Conservation (phyloP, 1,139 yeast genomes). For the Kurtzmaniella quercitrusa region DNA sequence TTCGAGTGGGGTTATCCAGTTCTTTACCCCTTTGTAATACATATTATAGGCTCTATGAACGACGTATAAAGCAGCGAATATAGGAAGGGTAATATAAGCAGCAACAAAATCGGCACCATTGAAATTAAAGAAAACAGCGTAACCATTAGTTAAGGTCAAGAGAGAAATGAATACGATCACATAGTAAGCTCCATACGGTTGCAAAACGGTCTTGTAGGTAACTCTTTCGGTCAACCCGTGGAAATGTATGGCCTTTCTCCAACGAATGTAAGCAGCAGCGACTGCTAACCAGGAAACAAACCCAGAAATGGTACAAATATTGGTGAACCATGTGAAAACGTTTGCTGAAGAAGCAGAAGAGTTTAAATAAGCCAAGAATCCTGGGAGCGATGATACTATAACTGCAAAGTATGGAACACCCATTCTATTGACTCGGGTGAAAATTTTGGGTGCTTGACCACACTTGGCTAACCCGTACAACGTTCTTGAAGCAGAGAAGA, state of each 20-base stretch:
- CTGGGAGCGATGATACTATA: constrained; percentile 20
- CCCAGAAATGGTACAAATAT: constrained; percentile 69
- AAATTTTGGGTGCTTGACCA: constrained; percentile 59
- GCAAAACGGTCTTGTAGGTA: constrained; percentile 44
- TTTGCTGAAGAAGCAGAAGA: constrained; percentile 49
- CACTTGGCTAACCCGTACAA: constrained; percentile 59
- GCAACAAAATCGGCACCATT: constrained; percentile 55
- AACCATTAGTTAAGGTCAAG: constrained; percentile 55
- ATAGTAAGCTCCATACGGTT: constrained; percentile 49
- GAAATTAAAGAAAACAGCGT: constrained; percentile 50
- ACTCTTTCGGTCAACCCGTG: constrained; percentile 42
- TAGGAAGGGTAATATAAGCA: constrained; percentile 58
- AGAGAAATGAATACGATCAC: constrained; percentile 43
- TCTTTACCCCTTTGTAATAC: constrained; percentile 21
- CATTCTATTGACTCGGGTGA: constrained; percentile 52
- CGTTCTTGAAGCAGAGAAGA: constrained; percentile 68
- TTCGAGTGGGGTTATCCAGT: constrained; percentile 35
- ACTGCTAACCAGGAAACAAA: constrained; percentile 62
- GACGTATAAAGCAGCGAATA: constrained; percentile 42
- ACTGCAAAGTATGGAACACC: constrained; percentile 64
- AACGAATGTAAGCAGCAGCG: constrained; percentile 44
- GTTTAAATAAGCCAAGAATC: constrained; percentile 60
- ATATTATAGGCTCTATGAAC: constrained; percentile 36
- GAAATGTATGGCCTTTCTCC: constrained; percentile 47
- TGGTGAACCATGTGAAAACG: constrained; percentile 65